phyloP scores from a whole-genome alignment of 805 yeast genomes.

The Jamesozyma spencerorum region DNA sequence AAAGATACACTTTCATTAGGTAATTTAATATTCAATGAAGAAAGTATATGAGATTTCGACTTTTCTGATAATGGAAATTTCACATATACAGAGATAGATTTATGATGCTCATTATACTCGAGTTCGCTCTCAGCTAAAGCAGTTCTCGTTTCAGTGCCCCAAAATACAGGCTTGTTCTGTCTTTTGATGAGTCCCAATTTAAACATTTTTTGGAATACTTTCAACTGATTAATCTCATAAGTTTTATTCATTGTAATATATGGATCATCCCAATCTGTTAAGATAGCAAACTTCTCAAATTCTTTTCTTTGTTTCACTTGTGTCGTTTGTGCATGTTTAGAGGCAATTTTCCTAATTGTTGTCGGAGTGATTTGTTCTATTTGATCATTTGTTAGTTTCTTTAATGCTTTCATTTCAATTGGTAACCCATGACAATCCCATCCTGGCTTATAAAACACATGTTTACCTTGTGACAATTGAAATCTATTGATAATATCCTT shows the following conservation, averaged over 20 bases:
- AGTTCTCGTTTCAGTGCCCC: conserved; percentile 92
- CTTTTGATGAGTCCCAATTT: conserved; percentile 62
- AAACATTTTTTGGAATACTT: conserved; percentile 57
- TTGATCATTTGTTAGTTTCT: conserved; percentile 31
- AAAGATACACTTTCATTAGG: conserved; percentile 10
- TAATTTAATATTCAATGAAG: conserved; percentile 4
- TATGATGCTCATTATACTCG: conserved; percentile 69
- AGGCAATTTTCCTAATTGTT: conserved; percentile 60
- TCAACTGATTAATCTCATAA: conserved; percentile 69
- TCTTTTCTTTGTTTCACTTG: conserved; percentile 52
- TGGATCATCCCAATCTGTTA: conserved; percentile 71
- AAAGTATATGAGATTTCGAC: conserved; percentile 9
- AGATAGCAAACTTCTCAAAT: conserved; percentile 63
- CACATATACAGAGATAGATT: conserved; percentile 57
- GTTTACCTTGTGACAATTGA: conserved; percentile 52
- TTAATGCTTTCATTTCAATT: conserved; percentile 79
- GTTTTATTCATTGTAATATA: conserved; percentile 64
- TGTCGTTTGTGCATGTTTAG: conserved; percentile 59
- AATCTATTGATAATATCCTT: conserved; percentile 79
- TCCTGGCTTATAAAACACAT: conserved; percentile 75
- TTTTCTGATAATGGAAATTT: conserved; percentile 47
- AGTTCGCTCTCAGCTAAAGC: conserved; percentile 96
- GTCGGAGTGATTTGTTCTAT: conserved; percentile 29
- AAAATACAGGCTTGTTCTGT: conserved; percentile 90
- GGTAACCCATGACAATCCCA: conserved; percentile 99